These are phyloP conservation scores for Clarireedia paspali DNA, from an alignment of 2,329 filamentous ascomycete genomes.

Conservation along the genomic window DNA sequence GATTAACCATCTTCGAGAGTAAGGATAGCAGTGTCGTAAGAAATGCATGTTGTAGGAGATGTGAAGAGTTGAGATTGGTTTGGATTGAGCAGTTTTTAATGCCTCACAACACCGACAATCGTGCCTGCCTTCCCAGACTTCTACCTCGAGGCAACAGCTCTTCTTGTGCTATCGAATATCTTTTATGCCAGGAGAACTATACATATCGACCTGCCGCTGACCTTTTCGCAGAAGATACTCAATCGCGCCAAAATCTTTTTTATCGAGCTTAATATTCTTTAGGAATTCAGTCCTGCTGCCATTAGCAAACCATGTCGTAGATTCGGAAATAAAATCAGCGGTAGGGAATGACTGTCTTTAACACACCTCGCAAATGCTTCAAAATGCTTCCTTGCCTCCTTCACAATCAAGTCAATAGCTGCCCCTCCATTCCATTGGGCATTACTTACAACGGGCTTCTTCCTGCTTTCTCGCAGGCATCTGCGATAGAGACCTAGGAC, in stretches of 20 bases:
- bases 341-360: not conserved
- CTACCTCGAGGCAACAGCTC: slow-evolving; percentile 22
- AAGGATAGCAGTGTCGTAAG: slow-evolving; percentile 14
- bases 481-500: slow-evolving; percentile 79
- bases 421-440: slow-evolving; percentile 7
- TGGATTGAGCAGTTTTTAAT: not conserved
- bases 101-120: not conserved
- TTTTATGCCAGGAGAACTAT: slow-evolving; percentile 55
- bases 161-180: slow-evolving; percentile 39
- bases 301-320: not conserved
- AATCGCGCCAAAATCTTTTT: slow-evolving; percentile 63
- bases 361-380: slow-evolving; percentile 54
- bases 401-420: slow-evolving; percentile 8
- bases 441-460: slow-evolving; percentile 63
- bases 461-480: slow-evolving; percentile 73
- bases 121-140: slow-evolving; percentile 12
- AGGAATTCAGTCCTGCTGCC: slow-evolving; percentile 65
- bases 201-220: slow-evolving; percentile 58
- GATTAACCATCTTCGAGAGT: slow-evolving; percentile 18
- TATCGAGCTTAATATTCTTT: slow-evolving; percentile 50
- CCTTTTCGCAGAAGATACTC: slow-evolving; percentile 64
- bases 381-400: slow-evolving; percentile 55
- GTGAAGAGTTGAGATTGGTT: not conserved
- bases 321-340: not conserved
- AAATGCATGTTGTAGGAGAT: slow-evolving; percentile 23